Evolutionary conservation across 495 filamentous ascomycete genomes (phyloP).

Genomic region (Penicillium salamii): DNA sequence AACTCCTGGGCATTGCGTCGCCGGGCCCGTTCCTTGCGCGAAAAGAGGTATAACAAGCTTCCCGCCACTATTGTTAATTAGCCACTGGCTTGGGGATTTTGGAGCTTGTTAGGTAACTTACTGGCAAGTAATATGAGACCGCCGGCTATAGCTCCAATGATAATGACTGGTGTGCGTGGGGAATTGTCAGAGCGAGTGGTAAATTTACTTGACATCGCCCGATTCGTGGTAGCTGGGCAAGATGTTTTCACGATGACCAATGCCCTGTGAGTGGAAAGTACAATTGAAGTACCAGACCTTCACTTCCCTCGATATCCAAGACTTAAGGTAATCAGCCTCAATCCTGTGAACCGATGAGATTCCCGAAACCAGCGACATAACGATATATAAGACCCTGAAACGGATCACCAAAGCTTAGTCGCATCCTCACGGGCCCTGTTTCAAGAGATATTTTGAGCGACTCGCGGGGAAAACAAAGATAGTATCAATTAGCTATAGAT

Average conservation of each 20-base stretch:
- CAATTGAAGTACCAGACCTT: no score
- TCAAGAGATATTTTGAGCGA: slow-evolving; percentile 22
- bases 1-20: slow-evolving; percentile 16
- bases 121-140: slow-evolving; percentile 17
- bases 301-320: no score
- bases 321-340: no score
- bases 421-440: slow-evolving; percentile 20
- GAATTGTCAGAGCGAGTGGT: slow-evolving; percentile 13
- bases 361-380: no score
- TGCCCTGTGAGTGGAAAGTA: no score
- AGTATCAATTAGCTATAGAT: slow-evolving; percentile 30
- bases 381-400: slow-evolving; percentile 19
- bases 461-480: slow-evolving; percentile 14
- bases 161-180: slow-evolving; percentile 1
- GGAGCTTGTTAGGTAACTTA: no score
- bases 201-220: not conserved
- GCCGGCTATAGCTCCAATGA: slow-evolving; percentile 12
- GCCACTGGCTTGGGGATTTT: no score
- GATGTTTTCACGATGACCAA: no score
- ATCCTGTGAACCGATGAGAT: not conserved
- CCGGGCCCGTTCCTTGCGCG: slow-evolving; percentile 28
- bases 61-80: slow-evolving; percentile 24
- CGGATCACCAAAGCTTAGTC: slow-evolving; percentile 15
- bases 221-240: not conserved
- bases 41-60: slow-evolving; percentile 21